A percentile compares a stretch with the other conserved stretches of the same genome.
Conservation (phyloP, 495 filamentous ascomycete species). For the Trypethelium eluteriae region DNA sequence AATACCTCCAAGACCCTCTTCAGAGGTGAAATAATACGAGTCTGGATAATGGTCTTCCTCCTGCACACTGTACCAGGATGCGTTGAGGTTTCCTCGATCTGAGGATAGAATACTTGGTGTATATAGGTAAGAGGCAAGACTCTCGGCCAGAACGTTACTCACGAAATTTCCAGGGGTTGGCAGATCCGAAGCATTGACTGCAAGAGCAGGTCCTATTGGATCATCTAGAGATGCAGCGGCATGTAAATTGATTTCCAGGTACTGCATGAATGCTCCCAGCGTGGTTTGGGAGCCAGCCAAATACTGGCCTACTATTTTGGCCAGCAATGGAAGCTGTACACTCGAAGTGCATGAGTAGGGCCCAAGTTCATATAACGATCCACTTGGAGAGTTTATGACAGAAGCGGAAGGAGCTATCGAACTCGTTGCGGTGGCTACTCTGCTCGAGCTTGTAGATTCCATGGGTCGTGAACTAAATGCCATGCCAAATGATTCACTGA, state of each 20-base stretch:
- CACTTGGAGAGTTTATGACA: slow-evolving; percentile 18
- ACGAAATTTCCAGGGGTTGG: slow-evolving; percentile 34
- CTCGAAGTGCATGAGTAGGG: slow-evolving; percentile 48
- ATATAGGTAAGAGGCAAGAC: slow-evolving; percentile 47
- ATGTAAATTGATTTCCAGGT: slow-evolving; percentile 54
- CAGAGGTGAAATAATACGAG: slow-evolving; percentile 45
- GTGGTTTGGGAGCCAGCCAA: slow-evolving; percentile 42
- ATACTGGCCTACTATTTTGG: slow-evolving; percentile 43
- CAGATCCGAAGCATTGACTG: slow-evolving; percentile 33
- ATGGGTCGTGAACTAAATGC: background rate
- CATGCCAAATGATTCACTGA: background rate
- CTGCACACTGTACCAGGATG: slow-evolving; percentile 49
- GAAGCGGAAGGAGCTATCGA: slow-evolving; percentile 32
- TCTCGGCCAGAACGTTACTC: slow-evolving; percentile 31
- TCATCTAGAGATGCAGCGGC: slow-evolving; percentile 41
- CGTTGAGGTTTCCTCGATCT: slow-evolving; percentile 51
- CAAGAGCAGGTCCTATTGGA: slow-evolving; percentile 37
- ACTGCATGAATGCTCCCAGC: slow-evolving; percentile 40
- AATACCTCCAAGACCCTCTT: slow-evolving; percentile 31
- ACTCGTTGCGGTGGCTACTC: slow-evolving; percentile 19
- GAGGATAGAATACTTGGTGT: slow-evolving; percentile 41
- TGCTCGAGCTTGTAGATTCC: background rate
- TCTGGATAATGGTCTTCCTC: slow-evolving; percentile 41
- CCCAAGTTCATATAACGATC: slow-evolving; percentile 45
- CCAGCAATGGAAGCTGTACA: slow-evolving; percentile 43